Evolutionary conservation across 371 early-diverging fungal species (phyloP).

Genomic region (Homolaphlyctis polyrhiza): DNA sequence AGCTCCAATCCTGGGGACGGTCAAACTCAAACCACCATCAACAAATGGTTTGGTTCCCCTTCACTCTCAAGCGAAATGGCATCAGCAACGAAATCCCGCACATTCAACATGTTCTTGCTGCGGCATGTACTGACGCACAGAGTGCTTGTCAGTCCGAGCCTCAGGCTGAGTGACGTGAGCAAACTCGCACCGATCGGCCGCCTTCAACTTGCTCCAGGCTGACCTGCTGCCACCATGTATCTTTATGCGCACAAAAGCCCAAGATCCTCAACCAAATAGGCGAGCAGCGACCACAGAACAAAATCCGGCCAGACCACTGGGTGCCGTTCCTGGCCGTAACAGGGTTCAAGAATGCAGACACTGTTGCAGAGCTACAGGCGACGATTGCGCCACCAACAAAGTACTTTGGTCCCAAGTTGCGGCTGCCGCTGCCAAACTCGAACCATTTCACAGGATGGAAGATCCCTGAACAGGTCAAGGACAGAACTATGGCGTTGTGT

Average conservation of each 20-base stretch:
- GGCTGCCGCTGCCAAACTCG: neutral
- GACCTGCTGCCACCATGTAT: neutral
- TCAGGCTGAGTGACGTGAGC: constrained; percentile 4
- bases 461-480: constrained; percentile 7
- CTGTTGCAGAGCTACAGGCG: constrained; percentile 23
- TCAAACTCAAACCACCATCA: neutral
- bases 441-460: constrained; percentile 3
- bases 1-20: too few species aligned
- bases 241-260: neutral
- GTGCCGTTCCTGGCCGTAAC: constrained; percentile 40
- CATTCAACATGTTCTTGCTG: neutral
- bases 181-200: neutral
- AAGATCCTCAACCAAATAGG: constrained; percentile 29
- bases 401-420: constrained; percentile 1
- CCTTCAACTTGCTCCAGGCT: neutral
- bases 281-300: constrained; percentile 24
- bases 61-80: neutral
- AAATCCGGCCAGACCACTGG: constrained; percentile 39
- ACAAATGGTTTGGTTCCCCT: neutral
- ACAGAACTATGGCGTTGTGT: constrained; percentile 6
- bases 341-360: constrained; percentile 15
- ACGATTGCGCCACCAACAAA: neutral
- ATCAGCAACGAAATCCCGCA: neutral
- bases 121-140: neutral
- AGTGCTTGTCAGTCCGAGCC: neutral